These are phyloP conservation scores for Naganishia albida DNA, from an alignment of 1,284 basidiomycete genomes.

Conservation along the genomic window DNA sequence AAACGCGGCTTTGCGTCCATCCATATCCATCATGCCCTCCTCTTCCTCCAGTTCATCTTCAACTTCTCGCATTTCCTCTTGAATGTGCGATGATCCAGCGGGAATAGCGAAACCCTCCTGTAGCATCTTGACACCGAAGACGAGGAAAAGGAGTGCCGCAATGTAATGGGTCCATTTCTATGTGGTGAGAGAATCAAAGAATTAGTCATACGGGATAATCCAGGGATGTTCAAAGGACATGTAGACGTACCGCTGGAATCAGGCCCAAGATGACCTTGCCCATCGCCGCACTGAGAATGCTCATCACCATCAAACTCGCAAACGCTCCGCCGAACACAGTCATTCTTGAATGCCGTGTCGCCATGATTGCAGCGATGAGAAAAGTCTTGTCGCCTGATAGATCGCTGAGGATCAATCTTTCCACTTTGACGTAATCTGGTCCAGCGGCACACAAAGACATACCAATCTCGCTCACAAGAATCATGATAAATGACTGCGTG, in stretches of 20 bases:
- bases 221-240: not conserved
- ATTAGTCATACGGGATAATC: not conserved
- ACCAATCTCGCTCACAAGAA: conserved; percentile 79
- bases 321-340: conserved; percentile 90
- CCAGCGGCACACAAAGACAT: conserved; percentile 3
- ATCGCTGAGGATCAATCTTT: not conserved
- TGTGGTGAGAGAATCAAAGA: not conserved
- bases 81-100: conserved; percentile 64
- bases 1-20: conserved; percentile 57
- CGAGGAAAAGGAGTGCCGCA: conserved; percentile 78
- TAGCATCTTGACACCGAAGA: conserved; percentile 83
- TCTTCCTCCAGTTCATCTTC: conserved; percentile 74
- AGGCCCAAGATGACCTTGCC: conserved; percentile 81
- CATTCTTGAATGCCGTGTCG: conserved; percentile 85
- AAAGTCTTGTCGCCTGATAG: conserved; percentile 93
- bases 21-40: conserved; percentile 47
- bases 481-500: conserved; percentile 77
- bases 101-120: conserved; percentile 77
- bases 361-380: conserved; percentile 92
- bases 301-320: conserved; percentile 86
- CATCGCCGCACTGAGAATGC: conserved; percentile 80
- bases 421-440: not conserved
- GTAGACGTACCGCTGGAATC: conserved; percentile 63
- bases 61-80: conserved; percentile 89
- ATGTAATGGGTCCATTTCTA: conserved; percentile 32